Percentiles rank a stretch among this genome's conserved stretches.
phyloP scores from a whole-genome alignment of 1,284 basidiomycete species.

The Trichosporon sp. region DNA sequence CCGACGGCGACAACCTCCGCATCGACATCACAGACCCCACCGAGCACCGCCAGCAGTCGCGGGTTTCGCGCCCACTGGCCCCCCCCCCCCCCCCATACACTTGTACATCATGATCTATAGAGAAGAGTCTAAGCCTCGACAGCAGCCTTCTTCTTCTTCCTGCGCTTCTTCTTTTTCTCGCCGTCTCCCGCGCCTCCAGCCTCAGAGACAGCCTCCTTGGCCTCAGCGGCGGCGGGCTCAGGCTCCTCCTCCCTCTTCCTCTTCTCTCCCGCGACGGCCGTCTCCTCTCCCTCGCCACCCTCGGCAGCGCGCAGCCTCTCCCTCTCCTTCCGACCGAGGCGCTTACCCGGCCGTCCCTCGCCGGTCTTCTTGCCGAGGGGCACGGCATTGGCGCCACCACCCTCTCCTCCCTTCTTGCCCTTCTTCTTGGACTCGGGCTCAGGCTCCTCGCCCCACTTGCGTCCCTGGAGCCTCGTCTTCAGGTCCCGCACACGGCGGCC shows the following conservation, averaged over 20 bases:
- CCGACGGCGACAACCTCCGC: no score
- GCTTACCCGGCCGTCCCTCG: slow-evolving; percentile 45
- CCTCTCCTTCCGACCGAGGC: slow-evolving; percentile 59
- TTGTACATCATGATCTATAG: background rate
- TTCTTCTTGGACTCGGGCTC: slow-evolving; percentile 22
- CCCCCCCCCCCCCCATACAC: no score
- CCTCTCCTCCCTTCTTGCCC: slow-evolving; percentile 11
- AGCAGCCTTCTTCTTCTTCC: slow-evolving; percentile 31
- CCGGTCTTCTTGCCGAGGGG: slow-evolving; percentile 29
- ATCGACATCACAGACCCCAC: no score
- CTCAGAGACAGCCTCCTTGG: slow-evolving; percentile 1
- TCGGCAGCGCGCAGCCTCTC: slow-evolving; percentile 37
- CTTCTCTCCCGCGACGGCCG: slow-evolving; percentile 24
- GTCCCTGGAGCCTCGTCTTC: slow-evolving; percentile 62
- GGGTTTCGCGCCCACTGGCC: no score
- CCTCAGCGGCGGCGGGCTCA: background rate
- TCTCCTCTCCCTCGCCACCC: slow-evolving; percentile 21
- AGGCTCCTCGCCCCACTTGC: slow-evolving; percentile 59
- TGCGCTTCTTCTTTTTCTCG: slow-evolving; percentile 34
- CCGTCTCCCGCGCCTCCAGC: slow-evolving; percentile 18
- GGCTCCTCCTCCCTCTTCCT: slow-evolving; percentile 24
- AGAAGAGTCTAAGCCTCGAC: slow-evolving; percentile 14
- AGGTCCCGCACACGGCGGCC: slow-evolving; percentile 74
- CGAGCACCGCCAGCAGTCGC: no score
- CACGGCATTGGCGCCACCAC: slow-evolving; percentile 28